Evolutionary conservation across 2,329 filamentous ascomycete species (phyloP).

Genomic region (Aspergillus costaricaensis): DNA sequence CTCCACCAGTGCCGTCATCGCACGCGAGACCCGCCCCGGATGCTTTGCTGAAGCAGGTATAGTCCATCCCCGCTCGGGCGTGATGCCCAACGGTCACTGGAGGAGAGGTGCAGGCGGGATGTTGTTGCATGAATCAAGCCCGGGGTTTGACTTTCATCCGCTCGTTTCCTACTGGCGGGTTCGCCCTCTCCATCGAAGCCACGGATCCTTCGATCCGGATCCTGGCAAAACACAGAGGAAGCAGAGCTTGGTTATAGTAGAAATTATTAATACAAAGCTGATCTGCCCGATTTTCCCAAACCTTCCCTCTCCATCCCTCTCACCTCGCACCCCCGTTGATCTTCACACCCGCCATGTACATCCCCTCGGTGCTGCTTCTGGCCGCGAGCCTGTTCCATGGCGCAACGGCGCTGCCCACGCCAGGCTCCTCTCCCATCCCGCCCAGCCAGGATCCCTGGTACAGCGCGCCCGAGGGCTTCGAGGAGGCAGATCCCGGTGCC

Average conservation of each 20-base stretch:
- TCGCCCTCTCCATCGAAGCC: neutral
- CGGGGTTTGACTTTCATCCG: neutral
- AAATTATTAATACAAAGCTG: neutral
- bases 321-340: neutral
- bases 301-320: neutral
- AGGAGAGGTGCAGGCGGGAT: too few relatives aligned
- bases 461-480: conserved; percentile 17
- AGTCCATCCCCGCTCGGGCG: too few relatives aligned
- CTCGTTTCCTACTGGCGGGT: neutral
- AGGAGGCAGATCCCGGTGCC: conserved; percentile 13
- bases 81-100: too few relatives aligned
- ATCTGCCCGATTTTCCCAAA: neutral
- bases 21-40: too few relatives aligned
- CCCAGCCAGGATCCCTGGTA: conserved; percentile 22
- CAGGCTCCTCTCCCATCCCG: neutral
- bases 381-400: conserved; percentile 2
- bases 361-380: conserved; percentile 5
- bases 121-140: neutral
- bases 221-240: neutral
- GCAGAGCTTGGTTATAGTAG: too few relatives aligned
- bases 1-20: too few relatives aligned
- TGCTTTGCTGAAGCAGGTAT: too few relatives aligned
- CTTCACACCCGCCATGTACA: conserved; percentile 1
- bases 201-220: neutral
- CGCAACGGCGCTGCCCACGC: conserved; percentile 6